Percentiles rank a stretch among this genome's conserved stretches.
phyloP scores from a whole-genome alignment of 371 early-diverging fungal species.

The Blakeslea trispora region DNA sequence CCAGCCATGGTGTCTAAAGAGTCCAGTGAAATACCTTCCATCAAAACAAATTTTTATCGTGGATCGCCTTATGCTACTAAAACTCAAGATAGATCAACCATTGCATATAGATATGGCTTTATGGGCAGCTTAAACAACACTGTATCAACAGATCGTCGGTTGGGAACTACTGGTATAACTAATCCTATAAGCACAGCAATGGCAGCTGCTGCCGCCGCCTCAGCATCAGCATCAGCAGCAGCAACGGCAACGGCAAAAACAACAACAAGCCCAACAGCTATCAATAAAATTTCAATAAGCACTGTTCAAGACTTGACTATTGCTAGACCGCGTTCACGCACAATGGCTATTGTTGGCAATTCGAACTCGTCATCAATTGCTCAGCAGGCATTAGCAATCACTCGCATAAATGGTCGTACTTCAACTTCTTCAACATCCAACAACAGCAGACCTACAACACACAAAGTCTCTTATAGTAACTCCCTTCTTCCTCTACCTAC shows the following conservation, averaged over 20 bases:
- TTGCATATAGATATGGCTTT: conserved; percentile 25
- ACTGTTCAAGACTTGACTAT: conserved; percentile 7
- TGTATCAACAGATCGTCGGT: conserved; percentile 4
- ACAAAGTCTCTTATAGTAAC: background rate
- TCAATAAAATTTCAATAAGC: background rate
- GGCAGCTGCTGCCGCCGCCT: conserved; percentile 6
- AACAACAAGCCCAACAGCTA: background rate
- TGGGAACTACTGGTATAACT: conserved; percentile 7
- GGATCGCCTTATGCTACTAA: conserved; percentile 23
- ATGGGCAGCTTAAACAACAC: conserved; percentile 6
- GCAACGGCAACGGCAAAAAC: background rate
- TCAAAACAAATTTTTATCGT: conserved; percentile 18
- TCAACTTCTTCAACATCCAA: conserved; percentile 1
- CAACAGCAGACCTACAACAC: background rate
- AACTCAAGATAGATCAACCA: conserved; percentile 17
- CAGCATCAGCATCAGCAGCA: background rate
- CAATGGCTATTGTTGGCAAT: conserved; percentile 16
- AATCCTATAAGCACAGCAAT: conserved; percentile 4
- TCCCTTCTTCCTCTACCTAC: conserved; percentile 27
- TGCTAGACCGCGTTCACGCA: conserved; percentile 15
- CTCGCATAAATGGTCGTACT: conserved; percentile 13
- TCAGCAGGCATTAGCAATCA: background rate
- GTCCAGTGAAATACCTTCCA: background rate
- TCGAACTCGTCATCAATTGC: background rate
- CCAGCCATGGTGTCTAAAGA: background rate